Evolutionary conservation across 1,139 yeast species (phyloP).

Genomic region (Kluyveromyces marxianus): DNA sequence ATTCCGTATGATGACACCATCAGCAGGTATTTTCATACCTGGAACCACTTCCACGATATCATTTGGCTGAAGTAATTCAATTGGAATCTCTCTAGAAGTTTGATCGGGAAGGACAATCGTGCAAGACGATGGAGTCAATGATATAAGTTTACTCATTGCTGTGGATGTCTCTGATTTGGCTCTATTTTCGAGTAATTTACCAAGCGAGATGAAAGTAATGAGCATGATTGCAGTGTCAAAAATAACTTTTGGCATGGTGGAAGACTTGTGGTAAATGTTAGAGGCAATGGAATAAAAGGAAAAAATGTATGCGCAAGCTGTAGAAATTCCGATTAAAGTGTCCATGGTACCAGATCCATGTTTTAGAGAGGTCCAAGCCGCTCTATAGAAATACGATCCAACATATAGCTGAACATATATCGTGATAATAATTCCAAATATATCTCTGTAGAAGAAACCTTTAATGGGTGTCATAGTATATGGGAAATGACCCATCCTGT

Average conservation of each 20-base stretch:
- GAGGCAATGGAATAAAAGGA: slow-evolving; percentile 53
- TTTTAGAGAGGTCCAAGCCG: slow-evolving; percentile 56
- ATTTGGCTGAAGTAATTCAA: slow-evolving; percentile 68
- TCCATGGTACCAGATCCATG: slow-evolving; percentile 93
- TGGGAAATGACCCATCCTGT: slow-evolving; percentile 16
- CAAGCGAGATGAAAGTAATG: slow-evolving; percentile 72
- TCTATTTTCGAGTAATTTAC: slow-evolving; percentile 83
- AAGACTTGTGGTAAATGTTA: slow-evolving; percentile 33
- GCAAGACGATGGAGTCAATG: slow-evolving; percentile 76
- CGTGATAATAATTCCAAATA: slow-evolving; percentile 56
- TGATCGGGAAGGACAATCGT: slow-evolving; percentile 40
- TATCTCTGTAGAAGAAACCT: slow-evolving; percentile 52
- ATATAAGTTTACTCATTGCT: slow-evolving; percentile 72
- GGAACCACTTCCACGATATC: slow-evolving; percentile 78
- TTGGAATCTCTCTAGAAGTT: slow-evolving; percentile 37
- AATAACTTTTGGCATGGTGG: slow-evolving; percentile 55
- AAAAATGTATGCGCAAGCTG: slow-evolving; percentile 68
- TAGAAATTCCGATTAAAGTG: slow-evolving; percentile 76
- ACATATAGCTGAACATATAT: slow-evolving; percentile 56
- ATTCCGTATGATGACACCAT: slow-evolving; percentile 74
- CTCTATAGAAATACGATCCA: slow-evolving; percentile 58
- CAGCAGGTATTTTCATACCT: slow-evolving; percentile 87
- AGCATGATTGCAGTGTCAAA: slow-evolving; percentile 89
- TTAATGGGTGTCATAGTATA: slow-evolving; percentile 29
- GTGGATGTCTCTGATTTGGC: slow-evolving; percentile 94